Base-by-base conservation (phyloP, 352 stramenopile genomes). In the Globisporangium heterothallicum region DNA sequence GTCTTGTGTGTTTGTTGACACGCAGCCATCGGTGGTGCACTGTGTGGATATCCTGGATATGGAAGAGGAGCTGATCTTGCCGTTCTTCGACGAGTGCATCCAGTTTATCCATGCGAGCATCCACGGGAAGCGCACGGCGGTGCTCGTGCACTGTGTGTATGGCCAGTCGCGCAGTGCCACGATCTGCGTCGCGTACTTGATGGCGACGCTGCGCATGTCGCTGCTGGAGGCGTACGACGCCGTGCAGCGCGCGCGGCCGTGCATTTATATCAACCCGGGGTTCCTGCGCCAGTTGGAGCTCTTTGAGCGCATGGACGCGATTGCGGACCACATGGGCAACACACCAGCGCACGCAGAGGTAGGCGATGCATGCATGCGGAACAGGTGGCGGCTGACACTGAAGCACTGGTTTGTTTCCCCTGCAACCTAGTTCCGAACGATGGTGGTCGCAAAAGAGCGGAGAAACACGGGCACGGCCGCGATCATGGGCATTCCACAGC, bases 141-240 rank as follows among this genome's bases (percentile, higher is more conserved):
- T 69, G 45, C 64, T 91, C 25, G 83, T 93, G 41, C 80, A 93
- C 42, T 93, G 83, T 36, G 79, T 85, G 4, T 88, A 90, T 47
- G 83, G 83, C 19, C 83, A 93, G 54, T 90, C 78, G 8, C 75
- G 83, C 41, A 90, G 78, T 36, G 81, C 78, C 30, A 56, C 78
- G 14, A 66, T 92, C 40, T 89, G 77, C 44, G 72, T 93, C 19
- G 83, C 83, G 24, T 92, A 72, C 63, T 48, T 92, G 42, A 93
- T 93, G 83, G 61, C 63, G 14, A 59, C 48, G 9, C 59, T 59
- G 30, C 52, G 48, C 12, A 46, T 86, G 43, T 47, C 68, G 26
- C 49, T 89, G 30, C 26, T 58, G 13, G 68, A 68, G 22, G 76
- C 72, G 14, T 93, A 87, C 51, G 59, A 85, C 26, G 42, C 61